These are phyloP conservation scores for Neurospora sp. DNA, from an alignment of 495 filamentous ascomycete genomes.

Conservation along the genomic window DNA sequence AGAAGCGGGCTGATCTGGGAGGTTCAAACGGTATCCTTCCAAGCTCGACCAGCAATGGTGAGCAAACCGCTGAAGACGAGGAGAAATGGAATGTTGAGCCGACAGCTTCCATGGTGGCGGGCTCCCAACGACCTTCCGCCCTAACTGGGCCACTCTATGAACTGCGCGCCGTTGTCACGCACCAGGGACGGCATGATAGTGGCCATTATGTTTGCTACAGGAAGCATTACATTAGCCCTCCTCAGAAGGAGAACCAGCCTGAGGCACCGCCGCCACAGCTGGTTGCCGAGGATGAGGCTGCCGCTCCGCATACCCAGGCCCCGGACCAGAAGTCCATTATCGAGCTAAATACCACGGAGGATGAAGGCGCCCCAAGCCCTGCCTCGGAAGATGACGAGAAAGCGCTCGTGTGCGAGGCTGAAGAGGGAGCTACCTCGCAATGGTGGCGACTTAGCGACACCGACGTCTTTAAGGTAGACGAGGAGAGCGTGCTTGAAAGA, in stretches of 20 bases:
- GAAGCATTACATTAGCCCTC: slow-evolving; percentile 34
- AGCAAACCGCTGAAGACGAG: slow-evolving; percentile 15
- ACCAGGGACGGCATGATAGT: slow-evolving; percentile 85
- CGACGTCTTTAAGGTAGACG: slow-evolving; percentile 61
- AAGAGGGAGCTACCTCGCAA: slow-evolving; percentile 24
- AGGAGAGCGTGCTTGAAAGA: slow-evolving; percentile 62
- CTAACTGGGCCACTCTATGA: slow-evolving; percentile 57
- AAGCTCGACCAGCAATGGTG: neutral
- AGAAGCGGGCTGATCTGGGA: neutral
- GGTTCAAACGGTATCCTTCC: neutral
- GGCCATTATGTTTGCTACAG: slow-evolving; percentile 93
- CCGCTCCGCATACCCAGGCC: neutral
- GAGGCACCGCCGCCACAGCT: slow-evolving; percentile 2
- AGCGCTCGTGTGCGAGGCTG: neutral
- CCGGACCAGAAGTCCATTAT: neutral
- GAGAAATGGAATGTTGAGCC: slow-evolving; percentile 64
- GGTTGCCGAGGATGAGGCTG: neutral
- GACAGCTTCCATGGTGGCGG: slow-evolving; percentile 56
- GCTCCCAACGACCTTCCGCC: slow-evolving; percentile 26
- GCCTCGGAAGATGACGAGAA: slow-evolving; percentile 5
- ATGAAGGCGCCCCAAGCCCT: neutral
- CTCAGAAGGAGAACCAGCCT: neutral
- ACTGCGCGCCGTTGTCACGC: slow-evolving; percentile 76
- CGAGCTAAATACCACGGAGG: neutral
- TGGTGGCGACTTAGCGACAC: slow-evolving; percentile 90